Evolutionary conservation across 768 basidiomycete genomes (phyloP), one percentile per base, ranked within the genome.

Genomic region (Obba rivulosa): DNA sequence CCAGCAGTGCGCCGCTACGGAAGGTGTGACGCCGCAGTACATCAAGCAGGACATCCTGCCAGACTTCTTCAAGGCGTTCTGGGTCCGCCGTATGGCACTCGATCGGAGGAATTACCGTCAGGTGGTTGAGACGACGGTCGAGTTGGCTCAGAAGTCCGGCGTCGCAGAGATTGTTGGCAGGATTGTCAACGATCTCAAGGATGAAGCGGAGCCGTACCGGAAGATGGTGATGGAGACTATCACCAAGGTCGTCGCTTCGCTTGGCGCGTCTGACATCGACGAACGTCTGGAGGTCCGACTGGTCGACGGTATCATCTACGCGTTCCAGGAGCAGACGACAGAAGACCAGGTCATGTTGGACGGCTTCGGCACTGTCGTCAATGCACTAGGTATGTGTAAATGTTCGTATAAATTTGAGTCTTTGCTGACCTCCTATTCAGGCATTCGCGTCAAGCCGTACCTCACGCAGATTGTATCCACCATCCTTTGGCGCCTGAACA

Each of bases 201-300:
- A 89, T 60, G 87, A 87, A 64, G 84, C 86, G 13, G 90, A 92
- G 67, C 90, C 89, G 3, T 92, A 91, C 69, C 75, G 93, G 55
- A 98, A 98, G 78, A 99, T 99, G 96, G 93, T 96, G 41, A 99
- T 99, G 96, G 96, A 99, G 72, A 98, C 96, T 0, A 96, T 98
- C 57, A 97, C 92, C 18, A 95, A 96, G 66, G 96, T 99, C 41
- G 77, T 99, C 43, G 83, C 86, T 14, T 88, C 85, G 5, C 80
- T 95, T 1, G 94, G 96, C 43, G 94, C 95, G n/a, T 90, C 95
- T 0, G 95, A 98, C 62, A 88, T 98, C 43, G 96, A 98, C 61
- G 95, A 98, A 68, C 78, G 94, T 46, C 76, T 99, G 37, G 95
- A 99, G 68, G 82, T 94, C 24, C 80, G 90, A 48, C 80, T 99